Base-by-base conservation (phyloP, 495 filamentous ascomycete genomes). In the Acidomyces sp. region DNA sequence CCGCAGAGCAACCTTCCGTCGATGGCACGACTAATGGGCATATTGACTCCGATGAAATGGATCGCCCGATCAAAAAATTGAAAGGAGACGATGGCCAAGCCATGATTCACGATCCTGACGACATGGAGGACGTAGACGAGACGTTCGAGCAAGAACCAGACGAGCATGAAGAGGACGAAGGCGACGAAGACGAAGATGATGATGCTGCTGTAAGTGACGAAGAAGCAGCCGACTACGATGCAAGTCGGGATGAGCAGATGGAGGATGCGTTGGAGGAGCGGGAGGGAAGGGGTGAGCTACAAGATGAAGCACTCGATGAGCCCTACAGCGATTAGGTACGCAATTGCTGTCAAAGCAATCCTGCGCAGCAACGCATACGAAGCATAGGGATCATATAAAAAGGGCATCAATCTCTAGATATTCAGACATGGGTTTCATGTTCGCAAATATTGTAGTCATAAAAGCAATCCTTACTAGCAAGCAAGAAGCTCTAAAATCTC, bases 211-310 rank as follows among this genome's bases (percentile, higher is more conserved):
- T n/a, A n/a, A 71, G 76, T 46, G 65, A 57, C 26, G 67, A 64
- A 22, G 67, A 66, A 13, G 68, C 75, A 19, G 62, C 62, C 27
- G 62, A 68, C 7, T 64, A 66, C 4, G 71, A 71, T 9, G 69
- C 71, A 2, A 71, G 71, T 0, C 71, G 68, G 22, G 73, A 71
- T 7, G 65, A 71, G 26, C 70, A 73, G 28, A 67, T 62, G 6
- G 67, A 69, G 6, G 62, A 62, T 53, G 62, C 59, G 6, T 62
- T 60, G 5, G 57, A 62, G 0, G 63, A 59, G 16, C 68, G 61
- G 24, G 67, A 67, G 24, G 41, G 40, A 12, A 26, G 35, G 9
- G 35, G 16, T 13, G 21, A 38, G 23, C 17, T 37, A 26, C 6
- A 13, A 2, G 46, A 49, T 19, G 39, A 37, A 19, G 46, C 40